A percentile compares a stretch with the other conserved stretches of the same genome.
Evolutionary conservation across 2,329 filamentous ascomycete genomes (phyloP).

Genomic region (Fusarium nelsonii): DNA sequence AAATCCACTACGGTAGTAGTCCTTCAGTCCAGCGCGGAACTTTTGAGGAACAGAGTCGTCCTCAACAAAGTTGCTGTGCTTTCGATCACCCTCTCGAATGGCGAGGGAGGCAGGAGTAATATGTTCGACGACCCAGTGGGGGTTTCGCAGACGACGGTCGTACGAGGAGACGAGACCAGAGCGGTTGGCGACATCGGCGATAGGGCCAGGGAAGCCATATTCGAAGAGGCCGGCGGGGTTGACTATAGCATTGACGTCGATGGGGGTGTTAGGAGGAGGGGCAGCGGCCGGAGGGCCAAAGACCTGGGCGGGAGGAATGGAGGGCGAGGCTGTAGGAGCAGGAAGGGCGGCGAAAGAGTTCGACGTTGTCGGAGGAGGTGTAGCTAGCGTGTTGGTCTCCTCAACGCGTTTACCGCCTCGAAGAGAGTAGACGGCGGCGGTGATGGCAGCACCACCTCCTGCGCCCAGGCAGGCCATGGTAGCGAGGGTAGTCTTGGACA

Average conservation of each 20-base stretch:
- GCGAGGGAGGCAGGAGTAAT: slow-evolving; percentile 90
- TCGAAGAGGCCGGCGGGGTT: slow-evolving; percentile 83
- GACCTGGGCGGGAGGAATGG: slow-evolving; percentile 70
- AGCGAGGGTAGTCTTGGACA: slow-evolving; percentile 84
- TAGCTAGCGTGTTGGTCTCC: slow-evolving; percentile 49
- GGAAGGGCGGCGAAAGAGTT: slow-evolving; percentile 49
- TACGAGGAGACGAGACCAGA: slow-evolving; percentile 85
- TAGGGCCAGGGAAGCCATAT: slow-evolving; percentile 92
- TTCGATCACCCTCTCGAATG: slow-evolving; percentile 81
- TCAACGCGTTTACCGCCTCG: slow-evolving; percentile 63
- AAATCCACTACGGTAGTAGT: slow-evolving; percentile 95
- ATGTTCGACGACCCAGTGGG: slow-evolving; percentile 95
- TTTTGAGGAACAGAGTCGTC: slow-evolving; percentile 82
- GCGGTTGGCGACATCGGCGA: slow-evolving; percentile 83
- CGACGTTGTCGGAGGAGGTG: slow-evolving; percentile 49
- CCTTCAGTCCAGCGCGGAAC: slow-evolving; percentile 90
- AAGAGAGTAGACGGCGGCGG: slow-evolving; percentile 74
- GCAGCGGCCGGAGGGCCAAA: slow-evolving; percentile 54
- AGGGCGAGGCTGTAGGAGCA: slow-evolving; percentile 49
- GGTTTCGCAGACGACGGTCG: slow-evolving; percentile 91
- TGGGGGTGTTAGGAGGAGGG: slow-evolving; percentile 48
- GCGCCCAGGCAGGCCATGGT: slow-evolving; percentile 82
- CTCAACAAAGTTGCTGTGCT: slow-evolving; percentile 85
- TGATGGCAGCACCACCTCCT: slow-evolving; percentile 80
- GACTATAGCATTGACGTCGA: slow-evolving; percentile 64